A percentile compares a stretch with the other conserved stretches of the same genome.
phyloP scores from a whole-genome alignment of 495 filamentous ascomycete genomes.

The Aspergillus hancockii region DNA sequence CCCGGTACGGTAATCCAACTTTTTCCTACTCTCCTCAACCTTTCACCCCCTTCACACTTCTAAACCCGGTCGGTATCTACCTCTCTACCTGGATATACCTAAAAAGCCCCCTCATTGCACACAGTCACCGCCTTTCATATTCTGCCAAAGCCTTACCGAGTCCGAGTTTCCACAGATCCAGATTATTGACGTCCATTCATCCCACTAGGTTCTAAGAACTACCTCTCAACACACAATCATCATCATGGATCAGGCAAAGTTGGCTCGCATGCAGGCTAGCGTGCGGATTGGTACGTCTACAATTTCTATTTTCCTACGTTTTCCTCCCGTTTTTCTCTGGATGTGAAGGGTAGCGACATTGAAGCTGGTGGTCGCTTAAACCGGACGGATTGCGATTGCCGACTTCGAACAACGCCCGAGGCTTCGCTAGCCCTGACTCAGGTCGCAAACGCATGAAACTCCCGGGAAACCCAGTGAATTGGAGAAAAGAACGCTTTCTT shows the following conservation, averaged over 20 bases:
- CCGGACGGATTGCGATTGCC: background rate
- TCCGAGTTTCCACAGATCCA: constrained; percentile 15
- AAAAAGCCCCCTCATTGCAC: background rate
- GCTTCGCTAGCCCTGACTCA: background rate
- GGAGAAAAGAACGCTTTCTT: background rate
- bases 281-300: constrained; percentile 55
- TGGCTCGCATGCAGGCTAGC: constrained; percentile 57
- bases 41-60: background rate
- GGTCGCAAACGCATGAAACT: background rate
- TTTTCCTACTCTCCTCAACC: background rate
- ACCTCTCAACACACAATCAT: constrained; percentile 24
- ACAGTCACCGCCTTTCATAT: constrained; percentile 18
- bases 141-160: constrained; percentile 17
- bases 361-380: constrained; percentile 2
- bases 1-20: background rate
- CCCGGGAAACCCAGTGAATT: background rate
- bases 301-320: constrained; percentile 14
- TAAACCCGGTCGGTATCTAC: background rate
- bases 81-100: background rate
- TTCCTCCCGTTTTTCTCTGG: background rate
- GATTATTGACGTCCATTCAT: constrained; percentile 18
- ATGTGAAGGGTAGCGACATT: constrained; percentile 3
- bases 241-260: constrained; percentile 59
- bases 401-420: background rate
- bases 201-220: constrained; percentile 22